Conservation (phyloP, 2,329 filamentous ascomycete genomes). For the Pseudogymnoascus verrucosus region DNA sequence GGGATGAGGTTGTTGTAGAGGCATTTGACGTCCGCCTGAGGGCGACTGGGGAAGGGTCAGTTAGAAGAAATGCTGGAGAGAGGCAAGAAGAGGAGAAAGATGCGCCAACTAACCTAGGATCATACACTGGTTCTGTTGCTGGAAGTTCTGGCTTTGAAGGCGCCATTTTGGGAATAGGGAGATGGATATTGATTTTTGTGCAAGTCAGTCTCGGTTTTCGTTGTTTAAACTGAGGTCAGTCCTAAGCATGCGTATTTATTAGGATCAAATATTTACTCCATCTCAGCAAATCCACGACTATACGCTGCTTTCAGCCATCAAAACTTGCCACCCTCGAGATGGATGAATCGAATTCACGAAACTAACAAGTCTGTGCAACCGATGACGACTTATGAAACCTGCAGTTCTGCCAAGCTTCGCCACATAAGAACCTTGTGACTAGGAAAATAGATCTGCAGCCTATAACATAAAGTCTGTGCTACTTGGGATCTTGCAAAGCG, state of each 20-base stretch:
- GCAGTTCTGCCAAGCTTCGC: background rate
- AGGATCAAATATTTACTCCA: background rate
- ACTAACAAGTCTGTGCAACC: background rate
- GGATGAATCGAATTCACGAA: background rate
- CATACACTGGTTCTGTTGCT: background rate
- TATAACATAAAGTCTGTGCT: background rate
- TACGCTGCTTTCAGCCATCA: background rate
- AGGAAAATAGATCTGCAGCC: background rate
- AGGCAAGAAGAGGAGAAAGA: background rate
- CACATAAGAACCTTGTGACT: background rate
- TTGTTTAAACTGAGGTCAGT: background rate
- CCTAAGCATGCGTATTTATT: background rate
- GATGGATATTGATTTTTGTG: background rate
- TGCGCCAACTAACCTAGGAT: background rate
- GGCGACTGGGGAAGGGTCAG: slow-evolving; percentile 10
- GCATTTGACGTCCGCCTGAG: slow-evolving; percentile 5
- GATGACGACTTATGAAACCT: background rate
- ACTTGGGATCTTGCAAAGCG: background rate
- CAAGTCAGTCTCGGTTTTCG: background rate
- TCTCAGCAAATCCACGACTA: background rate
- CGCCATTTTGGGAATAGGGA: background rate
- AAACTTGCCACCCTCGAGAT: background rate
- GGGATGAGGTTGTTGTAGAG: slow-evolving; percentile 27
- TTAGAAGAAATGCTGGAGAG: background rate
- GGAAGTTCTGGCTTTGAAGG: background rate